Evolutionary conservation across 2,329 filamentous ascomycete genomes (phyloP).

Genomic region (Paecilomyces niveus): DNA sequence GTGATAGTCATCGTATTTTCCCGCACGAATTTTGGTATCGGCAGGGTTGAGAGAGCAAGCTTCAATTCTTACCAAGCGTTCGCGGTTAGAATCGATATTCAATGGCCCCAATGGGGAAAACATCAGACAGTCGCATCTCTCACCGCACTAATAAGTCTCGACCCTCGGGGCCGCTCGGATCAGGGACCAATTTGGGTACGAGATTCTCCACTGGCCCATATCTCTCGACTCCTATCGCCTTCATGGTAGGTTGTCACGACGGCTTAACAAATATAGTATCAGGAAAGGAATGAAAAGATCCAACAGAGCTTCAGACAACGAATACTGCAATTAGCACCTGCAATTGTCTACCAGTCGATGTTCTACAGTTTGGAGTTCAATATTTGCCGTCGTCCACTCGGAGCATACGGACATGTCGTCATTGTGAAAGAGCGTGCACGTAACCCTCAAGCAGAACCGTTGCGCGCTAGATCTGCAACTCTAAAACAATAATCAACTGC

Average conservation of each 20-base stretch:
- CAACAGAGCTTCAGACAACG: not conserved
- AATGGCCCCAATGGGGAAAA: not conserved
- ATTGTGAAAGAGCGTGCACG: not conserved
- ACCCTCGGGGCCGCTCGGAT: slow-evolving; percentile 20
- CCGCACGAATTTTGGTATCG: slow-evolving; percentile 29
- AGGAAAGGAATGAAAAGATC: not conserved
- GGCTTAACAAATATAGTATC: not conserved
- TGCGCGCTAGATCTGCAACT: not conserved
- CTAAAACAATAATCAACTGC: not conserved
- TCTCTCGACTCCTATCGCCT: slow-evolving; percentile 10
- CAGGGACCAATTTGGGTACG: slow-evolving; percentile 11
- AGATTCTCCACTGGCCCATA: slow-evolving; percentile 13
- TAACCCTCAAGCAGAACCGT: not conserved
- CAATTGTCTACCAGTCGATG: not conserved
- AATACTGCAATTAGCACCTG: not conserved
- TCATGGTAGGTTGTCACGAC: not conserved
- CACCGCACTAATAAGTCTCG: slow-evolving; percentile 30
- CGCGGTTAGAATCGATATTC: not conserved
- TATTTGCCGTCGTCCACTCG: not conserved
- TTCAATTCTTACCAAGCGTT: slow-evolving; percentile 19
- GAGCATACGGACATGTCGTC: not conserved
- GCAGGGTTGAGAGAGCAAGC: slow-evolving; percentile 34
- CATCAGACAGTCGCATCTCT: not conserved
- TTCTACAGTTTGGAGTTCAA: not conserved
- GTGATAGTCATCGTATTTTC: slow-evolving; percentile 31